Base-by-base conservation (phyloP, 129 eudicot genomes). In the Oenanthe sinensis region DNA sequence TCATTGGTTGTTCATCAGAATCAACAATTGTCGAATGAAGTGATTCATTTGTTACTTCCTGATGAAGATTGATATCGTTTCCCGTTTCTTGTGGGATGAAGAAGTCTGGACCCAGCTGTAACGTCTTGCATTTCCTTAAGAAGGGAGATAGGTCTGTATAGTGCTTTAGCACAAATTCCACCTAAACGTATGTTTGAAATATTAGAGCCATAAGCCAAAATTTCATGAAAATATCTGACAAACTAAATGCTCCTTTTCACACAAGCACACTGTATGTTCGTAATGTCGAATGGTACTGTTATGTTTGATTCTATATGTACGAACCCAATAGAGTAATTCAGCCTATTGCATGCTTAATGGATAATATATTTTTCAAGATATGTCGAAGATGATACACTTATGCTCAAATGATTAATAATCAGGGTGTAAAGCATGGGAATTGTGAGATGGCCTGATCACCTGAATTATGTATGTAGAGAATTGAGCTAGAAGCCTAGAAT, bases 81-180 rank as follows among this genome's bases (percentile, higher is more conserved):
- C 94, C 97, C 39, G 77, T 90, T 72, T 95, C 99, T 75, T 90
- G 94, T 58, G 99, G 99, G 77, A 92, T 90, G 86, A 95, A 86
- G 87, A 90, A 95, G 77, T 92, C 99, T 6, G 99, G 96, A 71
- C 99, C 80, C 40, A 95, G 93, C 84, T 95, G 99, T 77, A 95
- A 81, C 4, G 86, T 75, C 49, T 82, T 86, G 91, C 99, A 95
- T 80, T 60, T 84, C 88, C 90, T 90, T 75, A 95, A 60, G 82
- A 90, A 95, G 22, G 97, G 93, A 8, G 96, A 78, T 33, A 95
- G 88, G 83, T 95, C 97, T 79, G 77, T 86, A 83, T 95, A 86
- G 83, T 90, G 91, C 46, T 86, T 85, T 4, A 92, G 85, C 78
- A 90, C 87, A 80, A 87, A 95, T 52, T 95, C 99, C 87, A 95